These are phyloP conservation scores for Coniophora puteana DNA, from an alignment of 1,284 basidiomycete species.

Conservation along the genomic window DNA sequence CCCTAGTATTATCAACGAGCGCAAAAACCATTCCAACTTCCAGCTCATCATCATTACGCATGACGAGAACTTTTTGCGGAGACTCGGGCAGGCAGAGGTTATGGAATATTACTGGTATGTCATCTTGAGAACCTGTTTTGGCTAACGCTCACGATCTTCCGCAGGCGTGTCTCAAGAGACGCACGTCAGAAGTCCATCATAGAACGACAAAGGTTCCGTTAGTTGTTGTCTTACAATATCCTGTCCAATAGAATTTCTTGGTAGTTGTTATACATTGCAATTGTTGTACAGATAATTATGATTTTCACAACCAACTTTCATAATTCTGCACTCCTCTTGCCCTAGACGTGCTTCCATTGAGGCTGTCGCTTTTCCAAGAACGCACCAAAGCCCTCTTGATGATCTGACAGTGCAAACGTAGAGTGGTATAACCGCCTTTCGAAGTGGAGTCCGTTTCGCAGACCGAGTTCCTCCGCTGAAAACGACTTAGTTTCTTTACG, in stretches of 20 bases:
- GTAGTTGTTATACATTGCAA: too few relatives aligned
- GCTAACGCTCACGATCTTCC: conserved; percentile 1
- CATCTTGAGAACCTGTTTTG: not conserved
- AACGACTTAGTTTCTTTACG: conserved; percentile 1
- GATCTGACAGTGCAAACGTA: conserved; percentile 63
- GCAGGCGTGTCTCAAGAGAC: conserved; percentile 57
- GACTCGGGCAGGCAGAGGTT: conserved; percentile 79
- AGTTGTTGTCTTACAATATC: conserved; percentile 12
- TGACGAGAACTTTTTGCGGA: conserved; percentile 86
- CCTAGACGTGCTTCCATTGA: conserved; percentile 25
- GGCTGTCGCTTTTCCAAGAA: conserved; percentile 63
- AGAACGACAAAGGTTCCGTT: conserved; percentile 64
- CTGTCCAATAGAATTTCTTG: too few relatives aligned
- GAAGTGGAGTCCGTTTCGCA: conserved; percentile 54
- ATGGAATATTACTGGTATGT: conserved; percentile 90
- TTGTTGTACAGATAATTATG: too few relatives aligned
- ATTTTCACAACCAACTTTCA: too few relatives aligned
- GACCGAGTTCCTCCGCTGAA: conserved; percentile 53
- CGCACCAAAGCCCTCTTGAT: conserved; percentile 62
- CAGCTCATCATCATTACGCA: conserved; percentile 98
- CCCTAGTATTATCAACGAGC: conserved; percentile 85
- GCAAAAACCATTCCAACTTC: conserved; percentile 88
- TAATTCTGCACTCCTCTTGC: too few relatives aligned
- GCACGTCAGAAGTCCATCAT: conserved; percentile 72
- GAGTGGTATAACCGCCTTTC: conserved; percentile 65